phyloP scores from a whole-genome alignment of 768 basidiomycete genomes.

The Myochromella boudieri region DNA sequence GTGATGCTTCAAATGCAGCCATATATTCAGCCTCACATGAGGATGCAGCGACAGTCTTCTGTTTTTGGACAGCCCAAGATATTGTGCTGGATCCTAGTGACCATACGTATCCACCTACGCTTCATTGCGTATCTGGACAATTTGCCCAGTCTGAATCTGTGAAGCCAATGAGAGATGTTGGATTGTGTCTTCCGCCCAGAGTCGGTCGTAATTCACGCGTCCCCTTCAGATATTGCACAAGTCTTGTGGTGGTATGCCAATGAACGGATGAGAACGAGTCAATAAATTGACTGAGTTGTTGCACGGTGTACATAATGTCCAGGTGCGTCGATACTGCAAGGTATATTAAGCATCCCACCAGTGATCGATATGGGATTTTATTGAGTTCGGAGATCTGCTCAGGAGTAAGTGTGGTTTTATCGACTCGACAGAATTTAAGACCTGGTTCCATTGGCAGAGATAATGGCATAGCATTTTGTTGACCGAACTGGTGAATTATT shows the following conservation, averaged over 20 bases:
- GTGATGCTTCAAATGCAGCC: constrained; percentile 24
- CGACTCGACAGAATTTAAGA: neutral
- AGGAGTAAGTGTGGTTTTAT: neutral
- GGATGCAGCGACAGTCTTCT: constrained; percentile 16
- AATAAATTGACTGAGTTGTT: constrained; percentile 2
- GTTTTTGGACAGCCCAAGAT: constrained; percentile 9
- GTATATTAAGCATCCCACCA: neutral
- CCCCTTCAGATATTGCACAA: constrained; percentile 3
- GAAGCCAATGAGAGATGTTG: constrained; percentile 21
- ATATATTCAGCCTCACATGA: constrained; percentile 39
- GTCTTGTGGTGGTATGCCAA: constrained; percentile 2
- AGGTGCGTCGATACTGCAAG: neutral
- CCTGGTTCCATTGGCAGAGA: constrained; percentile 1
- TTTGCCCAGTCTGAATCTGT: constrained; percentile 22
- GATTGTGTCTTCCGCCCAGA: neutral
- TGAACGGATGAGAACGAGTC: neutral
- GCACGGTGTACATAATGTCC: neutral
- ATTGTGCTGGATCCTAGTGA: constrained; percentile 21
- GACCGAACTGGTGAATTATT: neutral
- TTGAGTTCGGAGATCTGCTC: neutral
- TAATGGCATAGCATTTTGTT: neutral
- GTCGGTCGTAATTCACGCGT: neutral
- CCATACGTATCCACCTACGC: constrained; percentile 24
- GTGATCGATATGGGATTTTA: neutral
- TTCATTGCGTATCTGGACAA: constrained; percentile 18